Conservation (phyloP, 164 flowering plant species). For the Tetrastigma voinierianum region DNA sequence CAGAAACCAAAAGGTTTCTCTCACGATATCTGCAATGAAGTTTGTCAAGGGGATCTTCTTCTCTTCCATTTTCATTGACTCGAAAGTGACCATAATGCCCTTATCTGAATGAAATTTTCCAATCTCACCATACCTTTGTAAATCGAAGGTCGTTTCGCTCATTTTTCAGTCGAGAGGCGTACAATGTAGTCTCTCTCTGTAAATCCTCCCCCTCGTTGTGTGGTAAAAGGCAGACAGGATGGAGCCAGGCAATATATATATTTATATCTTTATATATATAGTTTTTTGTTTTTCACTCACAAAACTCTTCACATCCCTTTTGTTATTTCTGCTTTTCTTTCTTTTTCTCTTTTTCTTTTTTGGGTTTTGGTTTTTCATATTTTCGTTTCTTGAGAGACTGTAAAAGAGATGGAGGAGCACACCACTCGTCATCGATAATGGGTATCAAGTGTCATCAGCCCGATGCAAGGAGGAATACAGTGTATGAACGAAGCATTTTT, state of each 20-base stretch:
- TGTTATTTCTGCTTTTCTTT: constrained; percentile 5
- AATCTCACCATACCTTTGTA: constrained; percentile 13
- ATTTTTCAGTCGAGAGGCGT: constrained; percentile 32
- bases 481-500: constrained; percentile 11
- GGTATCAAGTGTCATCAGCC: background rate
- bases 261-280: too few species aligned
- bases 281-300: constrained; percentile 1
- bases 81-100: constrained; percentile 34
- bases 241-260: constrained; percentile 74
- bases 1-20: background rate
- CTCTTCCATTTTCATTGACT: background rate
- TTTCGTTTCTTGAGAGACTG: constrained; percentile 6
- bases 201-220: constrained; percentile 13
- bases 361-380: too few species aligned
- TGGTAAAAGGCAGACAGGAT: constrained; percentile 69
- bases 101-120: constrained; percentile 16
- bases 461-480: constrained; percentile 14
- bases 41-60: background rate
- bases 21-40: constrained; percentile 24
- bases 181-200: constrained; percentile 51
- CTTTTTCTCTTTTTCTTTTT: constrained; percentile 3
- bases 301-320: constrained; percentile 13
- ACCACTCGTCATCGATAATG: constrained; percentile 18
- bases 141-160: constrained; percentile 34
- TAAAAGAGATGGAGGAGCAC: constrained; percentile 21